Percentiles rank a stretch among this genome's conserved stretches.
These are phyloP conservation scores for Mrakia hoshinonis DNA, from an alignment of 768 basidiomycete genomes.

Conservation along the genomic window DNA sequence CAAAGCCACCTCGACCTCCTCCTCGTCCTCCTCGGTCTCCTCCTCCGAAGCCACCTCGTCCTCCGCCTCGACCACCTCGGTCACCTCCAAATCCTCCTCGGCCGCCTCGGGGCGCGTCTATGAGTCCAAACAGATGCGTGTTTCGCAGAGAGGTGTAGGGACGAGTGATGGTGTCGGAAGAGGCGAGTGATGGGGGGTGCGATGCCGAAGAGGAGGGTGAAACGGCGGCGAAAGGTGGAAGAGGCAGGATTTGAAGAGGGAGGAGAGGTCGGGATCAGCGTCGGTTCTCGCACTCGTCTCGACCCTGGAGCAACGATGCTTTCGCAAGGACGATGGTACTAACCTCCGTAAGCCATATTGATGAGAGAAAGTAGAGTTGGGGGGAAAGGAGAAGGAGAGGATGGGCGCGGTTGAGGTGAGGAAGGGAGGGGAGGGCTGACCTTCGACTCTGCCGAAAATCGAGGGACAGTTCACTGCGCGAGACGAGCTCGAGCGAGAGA, in stretches of 20 bases:
- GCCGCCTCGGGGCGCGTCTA: constrained; percentile 22
- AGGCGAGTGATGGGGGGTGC: neutral
- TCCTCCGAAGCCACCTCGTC: constrained; percentile 28
- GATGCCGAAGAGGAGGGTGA: neutral
- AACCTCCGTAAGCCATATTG: constrained; percentile 25
- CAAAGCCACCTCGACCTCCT: constrained; percentile 28
- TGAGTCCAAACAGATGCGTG: neutral
- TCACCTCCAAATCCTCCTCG: constrained; percentile 26
- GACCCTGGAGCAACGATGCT: neutral
- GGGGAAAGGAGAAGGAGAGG: neutral
- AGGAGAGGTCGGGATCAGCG: neutral
- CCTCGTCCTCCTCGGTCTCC: constrained; percentile 30
- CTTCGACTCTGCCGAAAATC: no score
- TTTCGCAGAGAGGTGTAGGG: neutral
- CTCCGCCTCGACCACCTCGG: constrained; percentile 24
- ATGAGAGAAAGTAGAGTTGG: neutral
- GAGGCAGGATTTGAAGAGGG: constrained; percentile 8
- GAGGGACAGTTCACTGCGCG: neutral
- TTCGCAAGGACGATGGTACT: neutral
- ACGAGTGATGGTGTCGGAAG: no score
- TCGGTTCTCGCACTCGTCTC: neutral
- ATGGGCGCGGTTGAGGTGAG: neutral
- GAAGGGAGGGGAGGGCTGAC: neutral
- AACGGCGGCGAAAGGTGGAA: neutral
- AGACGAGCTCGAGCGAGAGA: neutral